phyloP scores from a whole-genome alignment of 441 rosid genomes.

The Kokia cookei region DNA sequence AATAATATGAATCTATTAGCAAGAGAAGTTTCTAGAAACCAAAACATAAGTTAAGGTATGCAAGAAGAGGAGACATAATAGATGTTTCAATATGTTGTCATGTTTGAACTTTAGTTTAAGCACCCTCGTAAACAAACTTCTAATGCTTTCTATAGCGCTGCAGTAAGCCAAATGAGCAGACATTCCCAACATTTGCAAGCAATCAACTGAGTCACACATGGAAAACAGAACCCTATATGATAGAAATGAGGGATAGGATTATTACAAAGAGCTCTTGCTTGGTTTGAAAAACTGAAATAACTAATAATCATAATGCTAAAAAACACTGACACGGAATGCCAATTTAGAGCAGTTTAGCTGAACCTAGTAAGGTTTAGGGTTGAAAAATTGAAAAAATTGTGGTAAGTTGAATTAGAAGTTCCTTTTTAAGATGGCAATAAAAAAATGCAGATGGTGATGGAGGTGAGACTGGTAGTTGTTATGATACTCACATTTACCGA shows the following conservation, averaged over 20 bases:
- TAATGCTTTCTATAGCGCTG: not conserved
- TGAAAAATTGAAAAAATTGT: too few species aligned
- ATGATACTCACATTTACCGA: too few species aligned
- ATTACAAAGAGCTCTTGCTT: not conserved
- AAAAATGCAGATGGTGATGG: not conserved
- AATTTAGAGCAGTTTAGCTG: not conserved
- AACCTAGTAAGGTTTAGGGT: not conserved
- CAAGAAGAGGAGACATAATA: not conserved
- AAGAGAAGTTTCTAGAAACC: not conserved
- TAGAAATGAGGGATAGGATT: not conserved
- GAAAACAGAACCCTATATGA: not conserved
- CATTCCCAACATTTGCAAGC: not conserved
- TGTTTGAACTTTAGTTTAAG: not conserved
- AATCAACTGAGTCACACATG: not conserved
- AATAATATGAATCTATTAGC: not conserved
- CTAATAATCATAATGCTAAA: not conserved
- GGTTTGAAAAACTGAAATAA: not conserved
- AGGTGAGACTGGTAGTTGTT: not conserved
- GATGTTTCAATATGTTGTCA: not conserved
- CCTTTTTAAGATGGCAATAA: not conserved
- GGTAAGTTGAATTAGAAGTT: not conserved
- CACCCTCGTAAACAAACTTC: not conserved
- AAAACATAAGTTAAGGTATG: not conserved
- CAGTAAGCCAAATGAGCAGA: not conserved
- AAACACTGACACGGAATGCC: not conserved